Conservation (phyloP, 2,329 filamentous ascomycete species). For the Cadophora luteo-olivacea region DNA sequence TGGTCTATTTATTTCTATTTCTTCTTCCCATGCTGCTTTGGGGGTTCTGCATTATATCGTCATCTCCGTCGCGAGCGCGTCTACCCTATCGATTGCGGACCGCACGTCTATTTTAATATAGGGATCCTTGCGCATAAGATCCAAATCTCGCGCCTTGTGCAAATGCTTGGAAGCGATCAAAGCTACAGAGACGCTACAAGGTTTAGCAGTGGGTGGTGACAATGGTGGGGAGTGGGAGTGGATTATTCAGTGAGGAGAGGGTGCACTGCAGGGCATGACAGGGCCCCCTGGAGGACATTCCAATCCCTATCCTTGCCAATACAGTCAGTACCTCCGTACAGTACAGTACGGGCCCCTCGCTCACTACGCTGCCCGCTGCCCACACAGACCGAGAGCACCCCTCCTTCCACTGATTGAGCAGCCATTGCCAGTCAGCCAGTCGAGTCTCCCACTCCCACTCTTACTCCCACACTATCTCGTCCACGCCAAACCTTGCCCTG, state of each 20-base stretch:
- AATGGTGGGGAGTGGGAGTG: not conserved
- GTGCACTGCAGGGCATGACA: not conserved
- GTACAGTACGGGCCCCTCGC: not conserved
- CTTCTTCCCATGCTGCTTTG: slow-evolving; percentile 16
- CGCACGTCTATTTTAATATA: slow-evolving; percentile 21
- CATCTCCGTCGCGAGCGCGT: slow-evolving; percentile 15
- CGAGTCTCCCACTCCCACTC: not conserved
- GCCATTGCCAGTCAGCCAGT: not conserved
- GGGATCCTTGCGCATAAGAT: slow-evolving; percentile 23
- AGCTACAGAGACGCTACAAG: not conserved
- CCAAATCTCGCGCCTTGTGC: slow-evolving; percentile 14
- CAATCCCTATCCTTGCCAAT: slow-evolving; percentile 6
- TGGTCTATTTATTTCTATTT: slow-evolving; percentile 21
- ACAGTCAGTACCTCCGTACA: not conserved
- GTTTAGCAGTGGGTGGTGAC: slow-evolving; percentile 1
- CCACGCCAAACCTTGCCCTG: not conserved
- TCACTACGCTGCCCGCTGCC: slow-evolving; percentile 1
- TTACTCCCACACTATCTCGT: not conserved
- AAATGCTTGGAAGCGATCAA: slow-evolving; percentile 22
- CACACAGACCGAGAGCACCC: slow-evolving; percentile 3
- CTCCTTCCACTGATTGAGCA: not conserved
- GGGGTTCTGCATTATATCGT: slow-evolving; percentile 17
- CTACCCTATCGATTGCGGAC: slow-evolving; percentile 15
- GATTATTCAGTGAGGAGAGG: not conserved
- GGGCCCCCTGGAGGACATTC: not conserved